Base-by-base conservation (phyloP, 305 asterid genomes). In the Galium porrigens region DNA sequence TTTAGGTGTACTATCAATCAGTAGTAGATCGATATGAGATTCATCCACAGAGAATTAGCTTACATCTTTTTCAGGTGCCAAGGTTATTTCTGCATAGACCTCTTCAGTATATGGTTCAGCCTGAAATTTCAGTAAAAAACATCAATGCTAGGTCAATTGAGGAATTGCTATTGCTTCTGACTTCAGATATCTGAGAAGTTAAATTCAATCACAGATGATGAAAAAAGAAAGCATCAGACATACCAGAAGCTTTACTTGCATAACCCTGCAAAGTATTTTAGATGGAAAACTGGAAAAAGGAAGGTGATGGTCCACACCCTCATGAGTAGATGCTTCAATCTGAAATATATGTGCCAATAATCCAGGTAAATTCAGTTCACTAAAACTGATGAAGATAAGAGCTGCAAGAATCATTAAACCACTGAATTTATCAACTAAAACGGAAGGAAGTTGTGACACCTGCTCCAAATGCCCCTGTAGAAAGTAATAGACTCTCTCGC, bases 401-500 rank as follows among this genome's bases (percentile, higher is more conserved):
- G 32, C 34, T n/a, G 30, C 32, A 15, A 33, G n/a, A 37, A 17
- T 6, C 42, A 12, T 34, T 4, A 5, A 14, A 51, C 27, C 32
- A 20, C 1, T 51, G 15, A 37, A 42, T 6, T 11, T 46, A 58
- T 64, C 34, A 53, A 44, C 51, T 48, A 30, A 61, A 65, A 61
- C 7, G 37, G 12, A 64, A 14, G 59, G 49, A 65, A 64, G 49
- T 25, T 55, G 48, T 18, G 52, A 6, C 71, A 87, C 98, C 95
- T 91, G 98, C 75, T 91, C 98, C 96, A 91, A 86, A 82, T 91
- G 95, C 64, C 98, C 98, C 70, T 91, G 96, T 8, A 96, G 98
- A 70, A 80, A 91, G 80, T 91, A 91, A 72, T 86, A 91, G 65
- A 86, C 95, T 49, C 89, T 82, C 76, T 85, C 98, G 12, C 87